Evolutionary conservation across 2,329 filamentous ascomycete genomes (phyloP), one percentile per base, ranked within the genome.

Genomic region (Aspergillus udagawae): DNA sequence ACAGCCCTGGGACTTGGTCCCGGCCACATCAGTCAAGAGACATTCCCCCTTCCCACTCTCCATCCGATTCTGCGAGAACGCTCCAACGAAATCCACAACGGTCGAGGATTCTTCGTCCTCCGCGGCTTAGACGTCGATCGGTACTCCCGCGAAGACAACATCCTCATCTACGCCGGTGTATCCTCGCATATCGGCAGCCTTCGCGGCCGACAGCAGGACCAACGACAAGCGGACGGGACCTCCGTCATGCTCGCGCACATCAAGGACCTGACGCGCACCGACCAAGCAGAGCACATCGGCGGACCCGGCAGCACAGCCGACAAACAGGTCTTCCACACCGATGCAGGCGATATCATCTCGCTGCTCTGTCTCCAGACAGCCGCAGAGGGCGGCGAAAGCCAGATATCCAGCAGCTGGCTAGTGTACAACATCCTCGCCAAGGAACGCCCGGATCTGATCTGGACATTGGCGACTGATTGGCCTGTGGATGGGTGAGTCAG

Each of bases 241-340:
- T 82, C 83, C 52, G 80, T 84, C 0, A 80, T 85, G 4, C 69
- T 86, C 2, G 75, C 79, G 7, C 86, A 89, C 60, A 84, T 89
- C 71, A 88, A 85, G 66, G 86, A 89, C 63, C 73, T 89, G 4
- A 73, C 65, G 35, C 54, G 60, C 32, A 56, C 54, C 1, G 61
- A 59, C 2, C 59, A 72, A 17, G 64, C 63, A 7, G 70, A 61
- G 14, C 65, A 67, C 12, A 79, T 80, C 49, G 73, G 76, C 0
- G 71, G 75, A 0, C 76, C 78, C 0, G 75, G 75, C 0, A 78
- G 79, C 60, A 79, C 77, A 0, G 67, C 63, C 1, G 60, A 72
- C 32, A 73, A 73, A 29, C 70, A 75, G 29, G 68, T 86, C 69
- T 85, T 84, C 56, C 83, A 85, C 64, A 85, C 82, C 0, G 82